Evolutionary conservation across 495 filamentous ascomycete species (phyloP), one percentile per base, ranked within the genome.

Genomic region (Schizothecium vesticola): DNA sequence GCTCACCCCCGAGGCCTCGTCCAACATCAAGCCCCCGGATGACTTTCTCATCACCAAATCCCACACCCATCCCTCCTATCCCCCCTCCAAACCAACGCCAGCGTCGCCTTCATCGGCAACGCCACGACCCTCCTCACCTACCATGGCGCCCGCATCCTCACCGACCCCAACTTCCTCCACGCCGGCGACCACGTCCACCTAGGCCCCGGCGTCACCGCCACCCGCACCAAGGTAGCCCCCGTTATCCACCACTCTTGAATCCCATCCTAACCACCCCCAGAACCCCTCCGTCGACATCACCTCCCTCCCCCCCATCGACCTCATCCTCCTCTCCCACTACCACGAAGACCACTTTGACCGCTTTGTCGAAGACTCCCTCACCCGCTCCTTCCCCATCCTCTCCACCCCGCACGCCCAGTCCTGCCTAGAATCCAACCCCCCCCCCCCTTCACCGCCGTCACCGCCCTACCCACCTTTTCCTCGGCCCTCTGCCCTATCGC

Each of bases 101-200:
- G 77, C 69, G 25, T 84, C 61, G 81, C 73, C 71, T 91, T 90
- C 68, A 82, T 91, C 59, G 89, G 90, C 43, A 91, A 82, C 1
- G 88, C 90, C 24, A 91, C 90, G 1, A 88, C 85, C 0, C 81
- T 92, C 22, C 77, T 92, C 64, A 83, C 89, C 74, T 91, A 86
- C 86, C 79, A 81, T 64, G 85, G 84, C 26, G 80, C 89, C 26
- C 82, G 88, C 19, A 76, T 91, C 57, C 83, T 92, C 68, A 92
- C 89, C 2, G 89, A 91, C 76, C 83, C 88, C 29, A 92, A 91
- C 76, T 91, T 91, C 76, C 83, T 92, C 0, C 88, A 90, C 70
- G 86, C 85, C 3, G 87, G 88, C 55, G 86, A 90, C 72, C 86
- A 91, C 68, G 87, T 90, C 2, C 87, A 91, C 69, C 80, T 91